These are phyloP conservation scores for Crucihimalaya himalaica DNA, from an alignment of 345 rosid genomes.

Conservation along the genomic window DNA sequence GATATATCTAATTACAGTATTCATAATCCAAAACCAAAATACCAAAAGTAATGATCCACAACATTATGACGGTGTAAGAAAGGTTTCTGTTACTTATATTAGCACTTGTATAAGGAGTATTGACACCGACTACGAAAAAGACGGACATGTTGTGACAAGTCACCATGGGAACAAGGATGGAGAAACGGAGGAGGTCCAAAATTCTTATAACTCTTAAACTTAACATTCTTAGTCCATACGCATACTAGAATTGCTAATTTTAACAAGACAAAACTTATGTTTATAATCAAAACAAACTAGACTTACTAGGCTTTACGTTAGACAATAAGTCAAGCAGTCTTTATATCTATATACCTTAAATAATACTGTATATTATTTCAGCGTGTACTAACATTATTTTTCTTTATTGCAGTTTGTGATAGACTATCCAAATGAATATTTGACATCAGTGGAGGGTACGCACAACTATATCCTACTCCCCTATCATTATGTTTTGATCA, in stretches of 20 bases:
- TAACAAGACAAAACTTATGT: too few relatives aligned
- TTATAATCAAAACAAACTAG: too few relatives aligned
- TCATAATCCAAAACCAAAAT: slow-evolving; percentile 32
- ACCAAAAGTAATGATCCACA: too few relatives aligned
- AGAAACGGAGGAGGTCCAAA: slow-evolving; percentile 22
- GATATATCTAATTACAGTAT: slow-evolving; percentile 43
- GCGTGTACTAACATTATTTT: background rate
- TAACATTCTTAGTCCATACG: background rate
- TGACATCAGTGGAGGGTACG: slow-evolving; percentile 33
- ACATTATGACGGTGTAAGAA: slow-evolving; percentile 28
- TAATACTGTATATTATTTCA: background rate
- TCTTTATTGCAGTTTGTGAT: slow-evolving; percentile 3
- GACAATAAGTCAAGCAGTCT: too few relatives aligned
- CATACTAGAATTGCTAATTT: too few relatives aligned
- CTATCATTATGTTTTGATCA: background rate
- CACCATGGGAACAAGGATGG: slow-evolving; percentile 29
- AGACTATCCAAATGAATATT: slow-evolving; percentile 31
- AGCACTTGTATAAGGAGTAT: slow-evolving; percentile 21
- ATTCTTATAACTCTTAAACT: background rate
- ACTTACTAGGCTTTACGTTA: too few relatives aligned
- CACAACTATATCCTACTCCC: slow-evolving; percentile 4
- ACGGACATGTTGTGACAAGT: slow-evolving; percentile 24
- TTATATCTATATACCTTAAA: too few relatives aligned
- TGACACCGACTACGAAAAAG: slow-evolving; percentile 18
- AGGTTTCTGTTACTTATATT: slow-evolving; percentile 8